These are phyloP conservation scores for Blastosporella zonata DNA, from an alignment of 1,284 basidiomycete species.

Conservation along the genomic window DNA sequence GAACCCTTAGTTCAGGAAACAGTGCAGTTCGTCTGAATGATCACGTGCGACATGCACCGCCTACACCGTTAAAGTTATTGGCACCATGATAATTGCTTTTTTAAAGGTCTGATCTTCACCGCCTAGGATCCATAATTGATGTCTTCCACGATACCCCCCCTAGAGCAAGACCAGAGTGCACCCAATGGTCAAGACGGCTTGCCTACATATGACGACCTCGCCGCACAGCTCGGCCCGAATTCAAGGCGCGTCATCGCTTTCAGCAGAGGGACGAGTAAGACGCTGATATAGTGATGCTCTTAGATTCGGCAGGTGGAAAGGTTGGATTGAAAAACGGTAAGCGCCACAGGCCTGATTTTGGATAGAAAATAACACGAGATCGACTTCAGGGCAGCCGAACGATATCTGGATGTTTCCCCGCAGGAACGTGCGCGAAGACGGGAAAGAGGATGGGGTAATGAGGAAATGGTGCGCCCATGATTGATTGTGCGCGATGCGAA, in stretches of 20 bases:
- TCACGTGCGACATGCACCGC: slow-evolving; percentile 6
- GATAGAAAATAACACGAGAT: neutral
- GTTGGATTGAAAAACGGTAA: slow-evolving; percentile 83
- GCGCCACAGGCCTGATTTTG: slow-evolving; percentile 6
- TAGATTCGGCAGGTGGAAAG: slow-evolving; percentile 79
- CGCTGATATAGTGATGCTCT: slow-evolving; percentile 11
- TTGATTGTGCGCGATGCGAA: neutral
- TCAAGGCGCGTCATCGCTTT: slow-evolving; percentile 47
- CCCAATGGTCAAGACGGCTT: slow-evolving; percentile 51
- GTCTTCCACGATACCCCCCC: slow-evolving; percentile 11
- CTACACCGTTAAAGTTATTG: neutral
- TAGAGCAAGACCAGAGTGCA: slow-evolving; percentile 56
- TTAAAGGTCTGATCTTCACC: slow-evolving; percentile 4
- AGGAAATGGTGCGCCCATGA: slow-evolving; percentile 21
- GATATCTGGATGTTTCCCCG: slow-evolving; percentile 62
- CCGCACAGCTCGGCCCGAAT: slow-evolving; percentile 69
- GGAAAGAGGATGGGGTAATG: slow-evolving; percentile 65
- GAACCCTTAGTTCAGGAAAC: too few species aligned
- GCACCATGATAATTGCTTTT: neutral
- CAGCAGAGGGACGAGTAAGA: neutral
- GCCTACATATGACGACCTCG: slow-evolving; percentile 75
- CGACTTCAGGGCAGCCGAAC: slow-evolving; percentile 67
- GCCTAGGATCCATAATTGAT: slow-evolving; percentile 1
- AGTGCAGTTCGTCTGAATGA: too few species aligned
- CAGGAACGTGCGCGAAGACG: slow-evolving; percentile 56